Percentiles rank a stretch among this genome's conserved stretches.
Evolutionary conservation across 2,329 filamentous ascomycete genomes (phyloP).

Genomic region (Keithomyces neogunnii): DNA sequence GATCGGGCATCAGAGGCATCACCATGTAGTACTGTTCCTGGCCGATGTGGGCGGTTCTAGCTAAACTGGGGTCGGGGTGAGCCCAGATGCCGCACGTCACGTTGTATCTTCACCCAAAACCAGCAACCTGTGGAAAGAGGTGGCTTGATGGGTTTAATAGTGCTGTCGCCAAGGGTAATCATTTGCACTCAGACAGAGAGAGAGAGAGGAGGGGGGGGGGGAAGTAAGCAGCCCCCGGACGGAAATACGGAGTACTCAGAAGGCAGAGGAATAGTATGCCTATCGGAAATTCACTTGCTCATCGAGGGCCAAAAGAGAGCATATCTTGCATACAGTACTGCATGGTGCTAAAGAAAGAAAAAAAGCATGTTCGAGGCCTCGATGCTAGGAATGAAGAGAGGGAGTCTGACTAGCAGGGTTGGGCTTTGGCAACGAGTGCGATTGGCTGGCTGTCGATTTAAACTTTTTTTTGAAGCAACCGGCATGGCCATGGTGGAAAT

Average conservation of each 20-base stretch:
- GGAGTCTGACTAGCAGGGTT: neutral
- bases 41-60: neutral
- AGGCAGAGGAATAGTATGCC: no score
- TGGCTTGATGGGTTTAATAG: neutral
- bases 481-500: constrained; percentile 5
- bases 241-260: no score
- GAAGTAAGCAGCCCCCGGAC: no score
- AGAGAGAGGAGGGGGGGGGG: no score
- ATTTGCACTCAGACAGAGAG: neutral
- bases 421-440: neutral
- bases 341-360: neutral
- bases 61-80: neutral
- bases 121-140: neutral
- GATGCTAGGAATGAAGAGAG: neutral
- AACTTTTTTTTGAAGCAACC: constrained; percentile 4
- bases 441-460: constrained; percentile 1
- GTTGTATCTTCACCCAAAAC: neutral
- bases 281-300: no score
- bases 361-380: neutral
- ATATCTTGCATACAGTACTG: no score
- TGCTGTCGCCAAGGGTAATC: neutral
- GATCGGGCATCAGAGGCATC: neutral
- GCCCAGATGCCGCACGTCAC: neutral
- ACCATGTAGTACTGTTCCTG: neutral
- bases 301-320: no score